Percentiles rank a stretch among this genome's conserved stretches.
phyloP scores from a whole-genome alignment of 164 flowering plant genomes.

The Kingdonia uniflora region DNA sequence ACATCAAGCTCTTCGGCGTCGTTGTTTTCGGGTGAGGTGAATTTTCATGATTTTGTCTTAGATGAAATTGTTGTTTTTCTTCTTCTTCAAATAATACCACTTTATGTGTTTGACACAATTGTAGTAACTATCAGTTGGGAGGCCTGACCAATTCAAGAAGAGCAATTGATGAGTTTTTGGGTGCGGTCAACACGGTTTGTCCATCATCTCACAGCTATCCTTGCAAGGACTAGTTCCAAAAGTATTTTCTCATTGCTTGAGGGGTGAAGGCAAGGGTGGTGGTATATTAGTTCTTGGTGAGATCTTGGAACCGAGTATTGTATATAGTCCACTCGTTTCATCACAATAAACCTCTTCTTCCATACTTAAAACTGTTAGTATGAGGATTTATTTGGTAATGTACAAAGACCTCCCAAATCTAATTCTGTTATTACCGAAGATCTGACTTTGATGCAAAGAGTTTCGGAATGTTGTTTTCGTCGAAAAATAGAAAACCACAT shows the following conservation, averaged over 20 bases:
- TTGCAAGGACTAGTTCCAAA: conserved; percentile 62
- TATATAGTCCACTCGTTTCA: conserved; percentile 75
- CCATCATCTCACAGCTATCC: conserved; percentile 76
- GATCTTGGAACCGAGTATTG: conserved; percentile 68
- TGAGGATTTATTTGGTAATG: no score
- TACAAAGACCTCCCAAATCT: no score
- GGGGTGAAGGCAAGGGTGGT: conserved; percentile 61
- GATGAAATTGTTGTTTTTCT: neutral
- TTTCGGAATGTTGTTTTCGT: no score
- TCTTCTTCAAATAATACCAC: neutral
- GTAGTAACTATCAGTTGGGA: conserved; percentile 64
- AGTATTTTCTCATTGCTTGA: conserved; percentile 86
- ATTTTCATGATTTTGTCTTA: conserved; percentile 4
- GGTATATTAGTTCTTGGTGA: conserved; percentile 90
- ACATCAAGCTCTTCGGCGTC: conserved; percentile 46
- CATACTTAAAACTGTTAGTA: no score
- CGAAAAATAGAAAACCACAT: no score
- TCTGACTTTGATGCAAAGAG: no score
- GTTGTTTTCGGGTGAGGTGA: conserved; percentile 83
- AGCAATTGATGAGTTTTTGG: conserved; percentile 97
- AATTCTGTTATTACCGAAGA: no score
- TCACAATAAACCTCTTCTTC: conserved; percentile 44
- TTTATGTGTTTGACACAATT: conserved; percentile 39
- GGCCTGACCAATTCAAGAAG: conserved; percentile 67
- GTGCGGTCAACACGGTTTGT: conserved; percentile 68